Evolutionary conservation across 108 stramenopile species (phyloP).

Genomic region (Cyclotella choctawhatcheeana): DNA sequence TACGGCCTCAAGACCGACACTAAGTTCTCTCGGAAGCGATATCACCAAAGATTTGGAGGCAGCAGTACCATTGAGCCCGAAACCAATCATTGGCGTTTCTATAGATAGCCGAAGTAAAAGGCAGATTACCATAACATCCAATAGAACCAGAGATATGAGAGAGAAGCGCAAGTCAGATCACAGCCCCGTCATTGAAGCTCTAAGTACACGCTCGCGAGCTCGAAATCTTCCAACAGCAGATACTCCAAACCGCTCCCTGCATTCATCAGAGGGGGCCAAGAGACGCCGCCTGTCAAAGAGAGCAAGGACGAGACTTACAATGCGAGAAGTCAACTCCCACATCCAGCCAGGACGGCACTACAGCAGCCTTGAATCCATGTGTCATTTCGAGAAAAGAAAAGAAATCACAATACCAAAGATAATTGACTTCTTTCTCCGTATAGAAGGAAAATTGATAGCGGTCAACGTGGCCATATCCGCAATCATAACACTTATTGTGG

Average conservation of each 20-base stretch:
- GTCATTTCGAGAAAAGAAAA: slow-evolving; percentile 27
- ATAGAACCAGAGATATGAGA: slow-evolving; percentile 5
- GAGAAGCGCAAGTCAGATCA: slow-evolving; percentile 5
- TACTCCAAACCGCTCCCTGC: background rate
- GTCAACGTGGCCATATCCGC: slow-evolving; percentile 13
- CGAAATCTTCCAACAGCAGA: background rate
- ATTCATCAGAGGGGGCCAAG: slow-evolving; percentile 19
- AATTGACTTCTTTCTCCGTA: slow-evolving; percentile 35
- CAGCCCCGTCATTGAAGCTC: background rate
- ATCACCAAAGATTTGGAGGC: slow-evolving; percentile 1
- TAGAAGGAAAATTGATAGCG: slow-evolving; percentile 29
- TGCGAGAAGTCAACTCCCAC: slow-evolving; percentile 34
- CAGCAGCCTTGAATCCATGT: slow-evolving; percentile 15
- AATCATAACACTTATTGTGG: slow-evolving; percentile 23
- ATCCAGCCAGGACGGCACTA: slow-evolving; percentile 23
- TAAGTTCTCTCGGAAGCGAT: background rate
- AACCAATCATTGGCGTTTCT: background rate
- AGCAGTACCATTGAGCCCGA: background rate
- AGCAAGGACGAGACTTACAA: slow-evolving; percentile 38
- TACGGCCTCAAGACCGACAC: background rate
- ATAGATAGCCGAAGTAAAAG: background rate
- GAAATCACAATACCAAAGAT: slow-evolving; percentile 29
- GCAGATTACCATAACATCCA: background rate
- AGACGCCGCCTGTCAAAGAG: slow-evolving; percentile 32
- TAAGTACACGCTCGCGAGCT: background rate